A percentile compares a stretch with the other conserved stretches of the same genome.
phyloP scores from a whole-genome alignment of 257 asterid genomes.

The Capsicum rhomboideum region DNA sequence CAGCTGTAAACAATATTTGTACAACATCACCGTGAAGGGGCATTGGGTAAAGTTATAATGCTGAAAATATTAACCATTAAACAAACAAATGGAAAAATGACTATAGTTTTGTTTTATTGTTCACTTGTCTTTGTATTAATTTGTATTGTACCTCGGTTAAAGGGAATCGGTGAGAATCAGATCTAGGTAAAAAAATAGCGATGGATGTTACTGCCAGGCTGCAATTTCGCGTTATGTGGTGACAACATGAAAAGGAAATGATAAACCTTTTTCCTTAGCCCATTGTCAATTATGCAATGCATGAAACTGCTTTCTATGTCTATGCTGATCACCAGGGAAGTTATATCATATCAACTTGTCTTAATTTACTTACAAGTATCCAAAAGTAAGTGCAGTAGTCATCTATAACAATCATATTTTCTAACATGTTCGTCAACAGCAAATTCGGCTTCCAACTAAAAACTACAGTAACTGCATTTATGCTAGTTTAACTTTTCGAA shows the following conservation, averaged over 20 bases:
- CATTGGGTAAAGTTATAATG: background rate
- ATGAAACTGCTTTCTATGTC: background rate
- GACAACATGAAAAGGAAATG: background rate
- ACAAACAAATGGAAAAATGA: background rate
- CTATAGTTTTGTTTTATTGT: background rate
- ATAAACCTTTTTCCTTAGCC: background rate
- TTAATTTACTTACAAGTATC: background rate
- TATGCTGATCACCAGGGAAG: background rate
- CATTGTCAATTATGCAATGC: background rate
- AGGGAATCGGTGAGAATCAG: background rate
- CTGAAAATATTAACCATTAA: background rate
- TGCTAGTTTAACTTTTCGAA: background rate
- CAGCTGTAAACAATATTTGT: background rate
- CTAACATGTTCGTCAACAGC: background rate
- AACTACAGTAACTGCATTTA: background rate
- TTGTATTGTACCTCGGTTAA: background rate
- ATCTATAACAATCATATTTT: background rate
- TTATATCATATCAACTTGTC: background rate
- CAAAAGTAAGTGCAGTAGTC: background rate
- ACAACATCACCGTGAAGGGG: background rate
- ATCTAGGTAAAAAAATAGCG: background rate
- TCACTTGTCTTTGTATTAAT: background rate
- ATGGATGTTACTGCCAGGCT: background rate
- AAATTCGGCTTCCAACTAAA: background rate
- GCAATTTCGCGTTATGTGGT: background rate